These are phyloP conservation scores for Drosera capensis DNA, from an alignment of 148 eudicot genomes.

Conservation along the genomic window DNA sequence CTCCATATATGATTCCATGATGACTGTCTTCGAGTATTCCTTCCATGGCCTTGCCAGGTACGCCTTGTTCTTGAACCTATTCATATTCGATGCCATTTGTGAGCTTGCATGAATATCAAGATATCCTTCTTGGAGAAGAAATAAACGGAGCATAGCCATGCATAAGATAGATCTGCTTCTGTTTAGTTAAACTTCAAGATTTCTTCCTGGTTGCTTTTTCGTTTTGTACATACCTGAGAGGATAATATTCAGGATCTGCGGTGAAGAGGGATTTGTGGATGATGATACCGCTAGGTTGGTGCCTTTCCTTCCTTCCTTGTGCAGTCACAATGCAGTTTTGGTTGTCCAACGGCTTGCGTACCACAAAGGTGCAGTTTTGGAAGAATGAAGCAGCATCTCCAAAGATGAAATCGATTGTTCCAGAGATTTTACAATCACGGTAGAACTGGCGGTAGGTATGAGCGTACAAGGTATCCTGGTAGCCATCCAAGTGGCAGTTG, in stretches of 20 bases:
- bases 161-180: too few relatives aligned
- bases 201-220: too few relatives aligned
- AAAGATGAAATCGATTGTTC: constrained; percentile 73
- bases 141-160: too few relatives aligned
- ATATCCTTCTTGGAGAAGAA: too few relatives aligned
- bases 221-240: constrained; percentile 9
- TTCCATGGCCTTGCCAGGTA: constrained; percentile 73
- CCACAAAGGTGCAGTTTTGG: constrained; percentile 44
- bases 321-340: constrained; percentile 53
- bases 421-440: constrained; percentile 51
- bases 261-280: constrained; percentile 45
- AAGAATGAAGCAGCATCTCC: constrained; percentile 51
- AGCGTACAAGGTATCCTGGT: constrained; percentile 62
- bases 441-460: constrained; percentile 71
- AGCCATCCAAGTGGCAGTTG: constrained; percentile 49
- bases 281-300: constrained; percentile 40
- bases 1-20: constrained; percentile 50
- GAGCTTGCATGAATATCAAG: too few relatives aligned
- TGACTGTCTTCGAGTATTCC: constrained; percentile 42
- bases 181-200: too few relatives aligned
- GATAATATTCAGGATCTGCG: constrained; percentile 21
- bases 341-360: constrained; percentile 34
- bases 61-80: constrained; percentile 11
- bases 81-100: too few relatives aligned
- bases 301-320: constrained; percentile 40